phyloP scores from a whole-genome alignment of 306 rosid genomes.

The Citrullus mucosospermus region DNA sequence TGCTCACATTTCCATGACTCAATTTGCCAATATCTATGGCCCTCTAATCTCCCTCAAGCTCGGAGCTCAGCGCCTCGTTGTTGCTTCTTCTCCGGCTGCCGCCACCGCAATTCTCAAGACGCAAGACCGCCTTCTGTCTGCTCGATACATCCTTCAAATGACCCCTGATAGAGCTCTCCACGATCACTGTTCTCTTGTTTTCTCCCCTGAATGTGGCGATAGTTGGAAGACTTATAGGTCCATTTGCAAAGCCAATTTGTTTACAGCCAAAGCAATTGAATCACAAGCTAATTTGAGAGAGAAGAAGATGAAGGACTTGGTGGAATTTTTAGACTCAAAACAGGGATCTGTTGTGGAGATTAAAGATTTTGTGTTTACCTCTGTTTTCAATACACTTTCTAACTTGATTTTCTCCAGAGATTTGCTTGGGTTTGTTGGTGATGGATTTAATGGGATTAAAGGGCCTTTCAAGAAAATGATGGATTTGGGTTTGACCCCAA shows the following conservation, averaged over 20 bases:
- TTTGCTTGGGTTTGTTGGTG: background rate
- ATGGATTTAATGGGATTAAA: background rate
- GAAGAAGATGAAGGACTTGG: background rate
- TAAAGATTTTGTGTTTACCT: background rate
- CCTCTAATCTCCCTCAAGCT: conserved; percentile 6
- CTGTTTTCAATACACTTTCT: conserved; percentile 1
- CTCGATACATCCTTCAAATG: background rate
- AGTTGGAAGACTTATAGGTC: background rate
- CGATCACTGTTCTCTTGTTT: background rate
- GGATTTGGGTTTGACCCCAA: background rate
- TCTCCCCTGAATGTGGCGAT: background rate
- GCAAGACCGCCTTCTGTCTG: background rate
- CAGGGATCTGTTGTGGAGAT: background rate
- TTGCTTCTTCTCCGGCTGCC: background rate
- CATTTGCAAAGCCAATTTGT: background rate
- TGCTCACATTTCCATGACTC: background rate
- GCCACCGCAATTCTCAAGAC: conserved; percentile 9
- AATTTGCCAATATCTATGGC: background rate
- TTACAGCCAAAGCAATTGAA: background rate
- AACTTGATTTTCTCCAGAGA: conserved; percentile 3
- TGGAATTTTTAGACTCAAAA: background rate
- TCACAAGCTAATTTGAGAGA: background rate
- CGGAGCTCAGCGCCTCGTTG: background rate
- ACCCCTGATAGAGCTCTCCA: background rate
- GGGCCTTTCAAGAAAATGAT: background rate